A percentile compares a stretch with the other conserved stretches of the same genome.
Conservation (phyloP, 306 rosid species). For the Phaseolus lunatus region DNA sequence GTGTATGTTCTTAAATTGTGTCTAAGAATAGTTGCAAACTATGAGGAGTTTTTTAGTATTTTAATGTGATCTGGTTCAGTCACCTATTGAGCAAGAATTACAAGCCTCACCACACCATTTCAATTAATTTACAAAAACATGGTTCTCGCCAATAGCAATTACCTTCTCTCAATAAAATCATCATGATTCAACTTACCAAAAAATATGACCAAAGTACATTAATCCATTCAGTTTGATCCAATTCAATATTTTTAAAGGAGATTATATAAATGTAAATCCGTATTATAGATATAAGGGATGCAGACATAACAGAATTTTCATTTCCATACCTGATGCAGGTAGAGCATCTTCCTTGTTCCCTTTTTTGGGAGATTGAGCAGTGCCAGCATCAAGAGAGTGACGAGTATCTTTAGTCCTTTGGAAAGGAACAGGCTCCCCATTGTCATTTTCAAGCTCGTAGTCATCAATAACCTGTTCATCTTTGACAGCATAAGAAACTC, state of each 20-base stretch:
- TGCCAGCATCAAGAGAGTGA: no score
- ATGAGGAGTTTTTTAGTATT: no score
- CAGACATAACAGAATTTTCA: background rate
- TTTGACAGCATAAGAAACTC: background rate
- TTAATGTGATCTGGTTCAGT: no score
- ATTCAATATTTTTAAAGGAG: slow-evolving; percentile 14
- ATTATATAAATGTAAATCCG: slow-evolving; percentile 6
- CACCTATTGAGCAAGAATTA: no score
- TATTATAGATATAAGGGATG: background rate
- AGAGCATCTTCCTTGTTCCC: slow-evolving; percentile 19
- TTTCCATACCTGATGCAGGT: slow-evolving; percentile 44
- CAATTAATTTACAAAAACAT: no score
- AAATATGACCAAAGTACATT: background rate
- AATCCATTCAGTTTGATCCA: background rate
- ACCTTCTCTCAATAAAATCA: background rate
- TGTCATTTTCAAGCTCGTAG: slow-evolving; percentile 7
- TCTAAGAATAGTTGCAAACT: no score
- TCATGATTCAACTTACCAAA: background rate
- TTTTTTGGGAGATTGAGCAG: background rate
- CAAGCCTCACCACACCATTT: no score
- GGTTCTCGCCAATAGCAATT: no score
- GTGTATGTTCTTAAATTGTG: no score
- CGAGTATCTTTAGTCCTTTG: slow-evolving; percentile 8
- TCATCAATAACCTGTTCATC: slow-evolving; percentile 9
- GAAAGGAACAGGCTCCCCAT: background rate